A percentile compares a stretch with the other conserved stretches of the same genome.
phyloP scores from a whole-genome alignment of 192 early-diverging fungal genomes.

The Glomus cerebriforme region DNA sequence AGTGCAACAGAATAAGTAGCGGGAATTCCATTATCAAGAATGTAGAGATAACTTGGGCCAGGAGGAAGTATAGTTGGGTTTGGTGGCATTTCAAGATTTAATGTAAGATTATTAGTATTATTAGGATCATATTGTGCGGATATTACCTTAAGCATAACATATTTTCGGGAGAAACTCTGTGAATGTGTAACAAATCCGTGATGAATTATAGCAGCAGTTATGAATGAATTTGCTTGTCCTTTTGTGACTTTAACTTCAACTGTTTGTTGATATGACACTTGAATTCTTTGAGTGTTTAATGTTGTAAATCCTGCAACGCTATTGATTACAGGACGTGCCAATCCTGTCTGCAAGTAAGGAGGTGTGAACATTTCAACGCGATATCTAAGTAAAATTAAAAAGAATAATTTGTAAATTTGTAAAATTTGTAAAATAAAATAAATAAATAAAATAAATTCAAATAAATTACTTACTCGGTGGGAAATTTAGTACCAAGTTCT shows the following conservation, averaged over 20 bases:
- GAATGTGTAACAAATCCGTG: slow-evolving; percentile 60
- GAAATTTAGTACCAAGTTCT: slow-evolving; percentile 23
- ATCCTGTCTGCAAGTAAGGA: slow-evolving; percentile 40
- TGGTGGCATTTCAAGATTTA: slow-evolving; percentile 47
- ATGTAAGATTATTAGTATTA: slow-evolving; percentile 14
- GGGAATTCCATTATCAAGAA: slow-evolving; percentile 55
- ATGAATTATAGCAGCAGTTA: slow-evolving; percentile 48
- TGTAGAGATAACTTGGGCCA: slow-evolving; percentile 51
- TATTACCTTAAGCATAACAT: slow-evolving; percentile 31
- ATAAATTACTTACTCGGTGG: slow-evolving; percentile 52
- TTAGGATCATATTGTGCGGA: neutral
- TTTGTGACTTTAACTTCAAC: slow-evolving; percentile 21
- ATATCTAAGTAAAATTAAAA: slow-evolving; percentile 45
- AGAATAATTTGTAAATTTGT: slow-evolving; percentile 30
- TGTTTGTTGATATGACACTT: slow-evolving; percentile 29
- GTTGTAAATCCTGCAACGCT: neutral
- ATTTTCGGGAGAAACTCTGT: slow-evolving; percentile 52
- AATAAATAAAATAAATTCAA: neutral
- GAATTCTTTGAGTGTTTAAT: neutral
- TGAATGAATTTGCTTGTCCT: slow-evolving; percentile 21
- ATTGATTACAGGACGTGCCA: neutral
- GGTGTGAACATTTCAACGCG: slow-evolving; percentile 56
- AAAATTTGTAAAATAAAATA: neutral
- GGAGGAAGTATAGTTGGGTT: slow-evolving; percentile 56
- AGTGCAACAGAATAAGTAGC: neutral